phyloP scores from a whole-genome alignment of 441 rosid species.

The Gossypium trilobum region DNA sequence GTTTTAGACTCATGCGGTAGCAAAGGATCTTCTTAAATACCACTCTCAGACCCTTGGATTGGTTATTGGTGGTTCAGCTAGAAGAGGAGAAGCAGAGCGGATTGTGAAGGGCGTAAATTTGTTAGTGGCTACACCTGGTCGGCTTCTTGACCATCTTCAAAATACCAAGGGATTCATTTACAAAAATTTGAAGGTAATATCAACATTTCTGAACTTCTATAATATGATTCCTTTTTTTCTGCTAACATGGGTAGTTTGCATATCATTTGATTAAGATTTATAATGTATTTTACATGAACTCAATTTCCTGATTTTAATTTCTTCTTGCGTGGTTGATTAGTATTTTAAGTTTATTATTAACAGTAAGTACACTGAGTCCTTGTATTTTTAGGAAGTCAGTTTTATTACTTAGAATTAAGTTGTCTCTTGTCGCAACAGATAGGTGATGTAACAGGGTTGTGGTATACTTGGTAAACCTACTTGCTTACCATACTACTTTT shows the following conservation, averaged over 20 bases:
- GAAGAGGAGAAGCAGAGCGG: constrained; percentile 80
- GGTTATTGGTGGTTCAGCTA: constrained; percentile 85
- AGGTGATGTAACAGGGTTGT: not conserved
- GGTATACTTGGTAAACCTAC: not conserved
- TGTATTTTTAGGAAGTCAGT: not conserved
- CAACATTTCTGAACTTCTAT: not conserved
- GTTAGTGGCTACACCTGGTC: constrained; percentile 92
- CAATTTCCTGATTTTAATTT: not conserved
- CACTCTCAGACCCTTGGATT: constrained; percentile 79
- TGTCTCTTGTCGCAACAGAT: not conserved
- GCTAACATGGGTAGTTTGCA: not conserved
- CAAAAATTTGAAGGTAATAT: constrained; percentile 71
- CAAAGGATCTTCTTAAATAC: constrained; percentile 75
- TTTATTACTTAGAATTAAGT: not conserved
- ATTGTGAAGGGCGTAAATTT: constrained; percentile 74
- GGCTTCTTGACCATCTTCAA: constrained; percentile 94
- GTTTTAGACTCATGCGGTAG: constrained; percentile 78
- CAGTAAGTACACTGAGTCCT: not conserved
- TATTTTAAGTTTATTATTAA: not conserved
- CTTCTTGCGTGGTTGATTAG: not conserved
- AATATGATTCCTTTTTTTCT: constrained; percentile 1
- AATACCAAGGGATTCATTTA: constrained; percentile 76
- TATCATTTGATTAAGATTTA: not conserved
- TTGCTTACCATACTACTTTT: not conserved
- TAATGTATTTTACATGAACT: not conserved